Evolutionary conservation across 192 early-diverging fungal genomes (phyloP).

Genomic region (Gigaspora rosea): DNA sequence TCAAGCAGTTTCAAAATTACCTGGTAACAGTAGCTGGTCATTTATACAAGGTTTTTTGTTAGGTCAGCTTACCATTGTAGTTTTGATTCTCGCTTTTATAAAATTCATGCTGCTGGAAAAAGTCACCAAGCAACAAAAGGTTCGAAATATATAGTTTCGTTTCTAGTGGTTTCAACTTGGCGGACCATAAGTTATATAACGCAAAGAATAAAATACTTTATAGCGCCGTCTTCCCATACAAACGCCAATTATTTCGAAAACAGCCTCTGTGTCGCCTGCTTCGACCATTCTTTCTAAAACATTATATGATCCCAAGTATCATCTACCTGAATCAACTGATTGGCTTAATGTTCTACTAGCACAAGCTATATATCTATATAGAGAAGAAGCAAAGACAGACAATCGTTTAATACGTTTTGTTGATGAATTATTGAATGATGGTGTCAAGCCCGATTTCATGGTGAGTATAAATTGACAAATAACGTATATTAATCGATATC

Average conservation of each 20-base stretch:
- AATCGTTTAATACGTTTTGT: slow-evolving; percentile 63
- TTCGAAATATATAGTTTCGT: not conserved
- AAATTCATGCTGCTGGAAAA: slow-evolving; percentile 58
- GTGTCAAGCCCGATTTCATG: slow-evolving; percentile 68
- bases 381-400: slow-evolving; percentile 71
- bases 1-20: slow-evolving; percentile 1
- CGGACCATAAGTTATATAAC: not conserved
- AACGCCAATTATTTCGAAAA: slow-evolving; percentile 48
- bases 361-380: slow-evolving; percentile 72
- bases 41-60: slow-evolving; percentile 55
- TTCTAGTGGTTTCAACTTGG: not conserved
- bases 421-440: slow-evolving; percentile 70
- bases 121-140: slow-evolving; percentile 30
- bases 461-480: slow-evolving; percentile 43
- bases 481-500: not conserved
- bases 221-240: slow-evolving; percentile 40
- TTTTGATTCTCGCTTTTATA: slow-evolving; percentile 51
- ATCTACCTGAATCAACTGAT: slow-evolving; percentile 69
- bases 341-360: slow-evolving; percentile 86
- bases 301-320: slow-evolving; percentile 56
- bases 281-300: slow-evolving; percentile 58
- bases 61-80: slow-evolving; percentile 51
- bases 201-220: not conserved
- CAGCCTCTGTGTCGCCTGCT: slow-evolving; percentile 55
- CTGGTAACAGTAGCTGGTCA: slow-evolving; percentile 29